Evolutionary conservation across 2,329 filamentous ascomycete genomes (phyloP).

Genomic region (Chaetomium sp.): DNA sequence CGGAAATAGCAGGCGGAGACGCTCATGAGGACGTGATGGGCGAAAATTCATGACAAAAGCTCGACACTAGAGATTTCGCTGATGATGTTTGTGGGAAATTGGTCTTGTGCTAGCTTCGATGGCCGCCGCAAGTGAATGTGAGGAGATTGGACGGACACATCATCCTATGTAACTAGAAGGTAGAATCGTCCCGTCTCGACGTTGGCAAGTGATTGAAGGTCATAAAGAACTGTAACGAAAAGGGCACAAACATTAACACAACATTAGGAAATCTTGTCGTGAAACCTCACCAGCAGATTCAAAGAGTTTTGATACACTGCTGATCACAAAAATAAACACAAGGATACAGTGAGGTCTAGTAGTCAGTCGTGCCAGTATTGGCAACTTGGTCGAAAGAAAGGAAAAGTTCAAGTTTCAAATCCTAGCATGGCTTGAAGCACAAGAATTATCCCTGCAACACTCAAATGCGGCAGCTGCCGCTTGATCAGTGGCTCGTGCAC

Average conservation of each 20-base stretch:
- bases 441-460: not conserved
- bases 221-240: no score
- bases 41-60: not conserved
- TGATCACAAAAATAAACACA: no score
- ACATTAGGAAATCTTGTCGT: no score
- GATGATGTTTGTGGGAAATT: not conserved
- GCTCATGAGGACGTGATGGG: not conserved
- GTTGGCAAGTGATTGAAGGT: not conserved
- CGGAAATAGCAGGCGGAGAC: not conserved
- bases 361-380: no score
- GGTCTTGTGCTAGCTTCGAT: not conserved
- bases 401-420: not conserved
- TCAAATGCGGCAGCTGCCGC: conserved; percentile 7
- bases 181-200: not conserved
- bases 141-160: not conserved
- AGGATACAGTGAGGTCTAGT: no score
- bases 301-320: no score
- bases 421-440: not conserved
- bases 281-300: no score
- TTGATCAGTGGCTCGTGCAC: not conserved
- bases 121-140: not conserved
- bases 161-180: not conserved
- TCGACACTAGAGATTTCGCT: not conserved
- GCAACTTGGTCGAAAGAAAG: no score
- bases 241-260: no score